phyloP scores from a whole-genome alignment of 495 filamentous ascomycete species.

The Schizothecium vesticola region DNA sequence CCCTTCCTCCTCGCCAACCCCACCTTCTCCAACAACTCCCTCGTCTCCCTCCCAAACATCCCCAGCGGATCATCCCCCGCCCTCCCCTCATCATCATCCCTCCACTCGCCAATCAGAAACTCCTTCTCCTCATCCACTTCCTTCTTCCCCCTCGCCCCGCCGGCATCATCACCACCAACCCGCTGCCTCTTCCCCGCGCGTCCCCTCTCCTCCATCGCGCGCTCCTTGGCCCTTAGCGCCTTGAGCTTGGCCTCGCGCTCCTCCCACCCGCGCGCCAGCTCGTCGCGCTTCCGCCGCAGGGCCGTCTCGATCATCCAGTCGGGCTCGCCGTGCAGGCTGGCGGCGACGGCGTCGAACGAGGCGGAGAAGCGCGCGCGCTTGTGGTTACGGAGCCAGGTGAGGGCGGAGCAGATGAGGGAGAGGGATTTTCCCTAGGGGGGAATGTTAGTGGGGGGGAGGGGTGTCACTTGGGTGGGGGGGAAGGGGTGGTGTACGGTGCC shows the following conservation, averaged over 20 bases:
- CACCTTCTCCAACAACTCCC: slow-evolving; percentile 57
- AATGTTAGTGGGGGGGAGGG: not conserved
- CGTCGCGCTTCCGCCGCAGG: slow-evolving; percentile 60
- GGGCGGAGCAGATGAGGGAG: slow-evolving; percentile 84
- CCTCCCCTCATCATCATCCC: slow-evolving; percentile 69
- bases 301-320: slow-evolving; percentile 80
- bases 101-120: slow-evolving; percentile 76
- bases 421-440: slow-evolving; percentile 79
- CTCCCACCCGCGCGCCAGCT: slow-evolving; percentile 58
- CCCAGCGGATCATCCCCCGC: slow-evolving; percentile 25
- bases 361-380: slow-evolving; percentile 62
- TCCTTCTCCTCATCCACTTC: slow-evolving; percentile 58
- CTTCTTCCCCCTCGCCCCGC: slow-evolving; percentile 27
- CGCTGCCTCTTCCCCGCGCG: slow-evolving; percentile 26
- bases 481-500: slow-evolving; percentile 49
- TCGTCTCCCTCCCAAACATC: slow-evolving; percentile 56
- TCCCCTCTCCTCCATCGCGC: slow-evolving; percentile 47
- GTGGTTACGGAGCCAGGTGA: slow-evolving; percentile 90
- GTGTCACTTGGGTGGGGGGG: not conserved
- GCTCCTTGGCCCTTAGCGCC: slow-evolving; percentile 64
- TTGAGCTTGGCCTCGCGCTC: slow-evolving; percentile 67
- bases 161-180: slow-evolving; percentile 11
- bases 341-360: slow-evolving; percentile 25
- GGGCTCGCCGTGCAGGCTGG: slow-evolving; percentile 67
- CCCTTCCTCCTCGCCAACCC: slow-evolving; percentile 27